Evolutionary conservation across 805 yeast species (phyloP).

Genomic region (Crinitomyces ghanaensis): DNA sequence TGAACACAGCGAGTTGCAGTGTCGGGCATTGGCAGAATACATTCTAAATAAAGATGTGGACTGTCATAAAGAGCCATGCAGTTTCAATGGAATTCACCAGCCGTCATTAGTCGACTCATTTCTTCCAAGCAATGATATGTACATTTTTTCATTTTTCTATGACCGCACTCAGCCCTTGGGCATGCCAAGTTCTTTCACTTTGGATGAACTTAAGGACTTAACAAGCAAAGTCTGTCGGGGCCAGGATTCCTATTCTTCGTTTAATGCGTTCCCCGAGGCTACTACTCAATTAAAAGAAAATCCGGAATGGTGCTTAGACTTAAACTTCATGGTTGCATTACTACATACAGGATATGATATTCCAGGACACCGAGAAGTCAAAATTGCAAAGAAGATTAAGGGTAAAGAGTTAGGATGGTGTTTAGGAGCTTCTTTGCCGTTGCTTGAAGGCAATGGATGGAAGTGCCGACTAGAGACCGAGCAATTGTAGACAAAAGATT

Average conservation of each 20-base stretch:
- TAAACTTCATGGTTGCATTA: conserved; percentile 80
- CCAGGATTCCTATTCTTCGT: conserved; percentile 57
- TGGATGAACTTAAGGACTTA: conserved; percentile 72
- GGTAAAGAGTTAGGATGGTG: conserved; percentile 97
- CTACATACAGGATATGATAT: conserved; percentile 96
- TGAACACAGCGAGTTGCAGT: conserved; percentile 63
- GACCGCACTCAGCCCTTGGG: conserved; percentile 92
- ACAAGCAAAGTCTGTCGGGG: conserved; percentile 83
- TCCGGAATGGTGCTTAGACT: conserved; percentile 91
- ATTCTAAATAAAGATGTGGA: conserved; percentile 72
- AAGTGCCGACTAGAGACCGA: conserved; percentile 9
- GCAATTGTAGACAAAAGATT: no score
- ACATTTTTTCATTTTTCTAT: conserved; percentile 86
- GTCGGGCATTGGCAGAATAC: conserved; percentile 73
- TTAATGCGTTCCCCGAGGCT: conserved; percentile 57
- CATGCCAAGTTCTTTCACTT: conserved; percentile 81
- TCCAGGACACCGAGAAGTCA: conserved; percentile 78
- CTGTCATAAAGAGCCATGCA: conserved; percentile 73
- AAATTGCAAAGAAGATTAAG: conserved; percentile 81
- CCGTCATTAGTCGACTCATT: conserved; percentile 79
- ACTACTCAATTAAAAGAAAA: conserved; percentile 55
- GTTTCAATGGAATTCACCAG: conserved; percentile 95
- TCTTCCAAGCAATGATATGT: conserved; percentile 63
- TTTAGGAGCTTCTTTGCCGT: conserved; percentile 90
- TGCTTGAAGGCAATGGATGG: conserved; percentile 33